Evolutionary conservation across 1,139 yeast genomes (phyloP), one percentile per base, ranked within the genome.

Genomic region (Hemisphaericaspora xylanilytica): DNA sequence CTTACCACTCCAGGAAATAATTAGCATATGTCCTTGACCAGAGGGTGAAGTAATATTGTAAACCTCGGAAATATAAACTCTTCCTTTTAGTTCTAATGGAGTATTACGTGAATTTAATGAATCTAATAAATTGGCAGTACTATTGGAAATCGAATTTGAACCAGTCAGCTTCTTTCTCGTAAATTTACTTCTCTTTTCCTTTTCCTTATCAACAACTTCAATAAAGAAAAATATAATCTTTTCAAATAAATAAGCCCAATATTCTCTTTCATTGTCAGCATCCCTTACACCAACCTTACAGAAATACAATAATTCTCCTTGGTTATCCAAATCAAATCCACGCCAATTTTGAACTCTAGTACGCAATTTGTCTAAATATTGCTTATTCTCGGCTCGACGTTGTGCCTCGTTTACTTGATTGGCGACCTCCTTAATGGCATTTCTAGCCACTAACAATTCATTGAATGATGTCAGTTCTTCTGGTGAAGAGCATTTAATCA

Each of bases 371-470:
- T 78, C 80, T 35, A 86, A 71, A 34, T 80, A 75, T 43, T 81
- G 85, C 33, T 81, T 78, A 60, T 92, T 94, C 58, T 92, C 98
- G 1, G 95, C 84, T 49, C 89, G 73, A 61, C 99, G 78, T 64
- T 90, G 96, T 10, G 96, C 90, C 60, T 92, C 98, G 63, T 92
- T 92, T 27, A 92, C 94, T 52, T 80, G 81, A 49, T 78, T 76
- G n/a, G 97, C 96, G 48, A 90, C 70, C 46, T 70, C 75, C 39
- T 63, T 67, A 71, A 70, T 67, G 26, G 90, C 81, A 33, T 78
- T 78, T 41, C 78, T 68, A 2, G 97, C 96, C 37, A 75, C 64
- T 27, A 75, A 64, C 33, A 90, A 67, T 58, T 90, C 97, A 42
- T 74, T 78, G 50, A 78, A 81, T 44, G 78, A 74, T 4, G 84